Conservation (phyloP, 1,139 yeast species). For the Lodderomyces metapsilosis region DNA sequence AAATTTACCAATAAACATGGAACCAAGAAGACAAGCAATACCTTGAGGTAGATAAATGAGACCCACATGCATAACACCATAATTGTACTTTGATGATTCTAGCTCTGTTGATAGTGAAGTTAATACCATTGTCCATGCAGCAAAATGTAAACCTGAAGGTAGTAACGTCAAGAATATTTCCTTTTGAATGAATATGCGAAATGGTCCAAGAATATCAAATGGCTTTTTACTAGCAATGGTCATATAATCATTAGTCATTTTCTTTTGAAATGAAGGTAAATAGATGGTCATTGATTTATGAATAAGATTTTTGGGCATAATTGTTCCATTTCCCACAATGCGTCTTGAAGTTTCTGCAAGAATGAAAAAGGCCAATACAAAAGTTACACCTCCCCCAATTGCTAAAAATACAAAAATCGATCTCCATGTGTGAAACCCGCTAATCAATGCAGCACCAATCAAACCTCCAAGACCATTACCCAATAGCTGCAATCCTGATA, state of each 20-base stretch:
- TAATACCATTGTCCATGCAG: conserved; percentile 37
- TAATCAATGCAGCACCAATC: conserved; percentile 36
- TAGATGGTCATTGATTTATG: conserved; percentile 25
- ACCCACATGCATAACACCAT: conserved; percentile 37
- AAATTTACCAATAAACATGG: conserved; percentile 28
- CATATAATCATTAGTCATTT: conserved; percentile 25
- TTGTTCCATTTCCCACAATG: conserved; percentile 41
- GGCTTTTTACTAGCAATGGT: conserved; percentile 22
- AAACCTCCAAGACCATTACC: conserved; percentile 44
- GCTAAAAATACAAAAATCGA: conserved; percentile 38
- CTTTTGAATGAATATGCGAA: conserved; percentile 25
- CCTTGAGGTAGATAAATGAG: conserved; percentile 42
- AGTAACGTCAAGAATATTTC: conserved; percentile 26
- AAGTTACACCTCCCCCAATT: conserved; percentile 35
- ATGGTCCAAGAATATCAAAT: conserved; percentile 29
- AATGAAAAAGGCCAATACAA: conserved; percentile 21
- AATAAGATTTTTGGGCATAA: conserved; percentile 22
- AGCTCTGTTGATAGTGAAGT: conserved; percentile 33
- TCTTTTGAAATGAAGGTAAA: conserved; percentile 23
- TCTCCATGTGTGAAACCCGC: conserved; percentile 34
- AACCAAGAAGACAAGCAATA: conserved; percentile 28
- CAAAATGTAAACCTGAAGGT: conserved; percentile 36
- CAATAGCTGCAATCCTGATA: conserved; percentile 33
- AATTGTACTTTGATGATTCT: conserved; percentile 29
- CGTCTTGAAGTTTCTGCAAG: conserved; percentile 39